Evolutionary conservation across 1,284 basidiomycete species (phyloP).

Genomic region (Sporisorium graminicola): DNA sequence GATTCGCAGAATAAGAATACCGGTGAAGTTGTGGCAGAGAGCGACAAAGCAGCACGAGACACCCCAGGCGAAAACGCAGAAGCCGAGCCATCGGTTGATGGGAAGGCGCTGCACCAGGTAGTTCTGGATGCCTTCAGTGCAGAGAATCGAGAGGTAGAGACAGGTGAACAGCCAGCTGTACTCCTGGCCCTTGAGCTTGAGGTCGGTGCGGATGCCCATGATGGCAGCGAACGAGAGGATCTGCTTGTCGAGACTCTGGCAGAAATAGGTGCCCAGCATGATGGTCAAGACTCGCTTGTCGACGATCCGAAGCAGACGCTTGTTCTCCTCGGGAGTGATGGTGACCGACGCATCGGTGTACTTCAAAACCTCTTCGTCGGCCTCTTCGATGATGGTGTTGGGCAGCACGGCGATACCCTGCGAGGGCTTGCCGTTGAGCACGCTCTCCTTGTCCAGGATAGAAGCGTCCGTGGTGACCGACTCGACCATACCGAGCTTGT

Average conservation of each 20-base stretch:
- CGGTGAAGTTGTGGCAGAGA: constrained; percentile 51
- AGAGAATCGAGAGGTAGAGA: constrained; percentile 64
- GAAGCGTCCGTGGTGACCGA: constrained; percentile 44
- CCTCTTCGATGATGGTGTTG: constrained; percentile 42
- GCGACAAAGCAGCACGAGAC: constrained; percentile 51
- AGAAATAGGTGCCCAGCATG: constrained; percentile 75
- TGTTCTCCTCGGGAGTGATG: constrained; percentile 55
- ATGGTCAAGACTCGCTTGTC: constrained; percentile 74
- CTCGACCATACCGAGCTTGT: constrained; percentile 41
- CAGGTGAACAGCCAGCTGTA: constrained; percentile 62
- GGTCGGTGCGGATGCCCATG: constrained; percentile 72
- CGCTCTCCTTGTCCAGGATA: constrained; percentile 40
- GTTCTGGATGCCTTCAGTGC: constrained; percentile 45
- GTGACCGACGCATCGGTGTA: constrained; percentile 35
- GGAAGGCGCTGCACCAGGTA: constrained; percentile 58
- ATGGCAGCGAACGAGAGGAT: constrained; percentile 75
- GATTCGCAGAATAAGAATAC: constrained; percentile 56
- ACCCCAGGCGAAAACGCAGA: constrained; percentile 55
- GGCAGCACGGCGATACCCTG: constrained; percentile 33
- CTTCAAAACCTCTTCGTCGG: constrained; percentile 45
- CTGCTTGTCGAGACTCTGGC: constrained; percentile 74
- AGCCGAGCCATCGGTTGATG: constrained; percentile 56
- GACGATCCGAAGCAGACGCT: constrained; percentile 71
- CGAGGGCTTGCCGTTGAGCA: constrained; percentile 33
- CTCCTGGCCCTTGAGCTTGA: constrained; percentile 55